Evolutionary conservation across 371 early-diverging fungal species (phyloP).

Genomic region (Lichtheimia hyalospora): DNA sequence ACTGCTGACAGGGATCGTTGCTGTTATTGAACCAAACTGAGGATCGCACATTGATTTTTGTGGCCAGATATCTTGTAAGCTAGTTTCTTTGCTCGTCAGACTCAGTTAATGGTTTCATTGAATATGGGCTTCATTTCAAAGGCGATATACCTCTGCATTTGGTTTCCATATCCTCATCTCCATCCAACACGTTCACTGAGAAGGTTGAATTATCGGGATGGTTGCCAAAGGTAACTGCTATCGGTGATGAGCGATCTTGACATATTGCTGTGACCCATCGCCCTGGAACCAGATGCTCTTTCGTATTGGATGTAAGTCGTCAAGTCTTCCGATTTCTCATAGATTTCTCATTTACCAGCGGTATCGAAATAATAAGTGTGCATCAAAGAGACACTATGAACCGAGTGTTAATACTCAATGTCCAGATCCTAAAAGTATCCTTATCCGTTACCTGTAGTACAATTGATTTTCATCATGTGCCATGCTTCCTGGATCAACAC

Average conservation of each 20-base stretch:
- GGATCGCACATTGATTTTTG: slow-evolving; percentile 22
- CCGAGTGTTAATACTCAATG: too few species aligned
- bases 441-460: slow-evolving; percentile 28
- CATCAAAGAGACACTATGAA: slow-evolving; percentile 17
- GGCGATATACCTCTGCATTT: not conserved
- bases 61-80: slow-evolving; percentile 37
- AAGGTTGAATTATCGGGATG: slow-evolving; percentile 22
- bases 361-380: slow-evolving; percentile 21
- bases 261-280: not conserved
- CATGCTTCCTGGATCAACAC: slow-evolving; percentile 16
- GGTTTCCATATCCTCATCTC: not conserved
- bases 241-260: not conserved
- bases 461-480: slow-evolving; percentile 20
- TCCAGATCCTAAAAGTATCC: not conserved
- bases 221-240: slow-evolving; percentile 18
- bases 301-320: not conserved
- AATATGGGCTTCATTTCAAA: not conserved
- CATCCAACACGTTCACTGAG: slow-evolving; percentile 4
- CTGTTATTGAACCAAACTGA: slow-evolving; percentile 41
- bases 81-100: not conserved
- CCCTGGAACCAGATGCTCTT: not conserved
- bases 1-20: slow-evolving; percentile 50
- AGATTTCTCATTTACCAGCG: slow-evolving; percentile 12
- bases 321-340: not conserved
- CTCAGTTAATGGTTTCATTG: too few species aligned